These are phyloP conservation scores for Fusarium chuoi DNA, from an alignment of 2,329 filamentous ascomycete species.

Conservation along the genomic window DNA sequence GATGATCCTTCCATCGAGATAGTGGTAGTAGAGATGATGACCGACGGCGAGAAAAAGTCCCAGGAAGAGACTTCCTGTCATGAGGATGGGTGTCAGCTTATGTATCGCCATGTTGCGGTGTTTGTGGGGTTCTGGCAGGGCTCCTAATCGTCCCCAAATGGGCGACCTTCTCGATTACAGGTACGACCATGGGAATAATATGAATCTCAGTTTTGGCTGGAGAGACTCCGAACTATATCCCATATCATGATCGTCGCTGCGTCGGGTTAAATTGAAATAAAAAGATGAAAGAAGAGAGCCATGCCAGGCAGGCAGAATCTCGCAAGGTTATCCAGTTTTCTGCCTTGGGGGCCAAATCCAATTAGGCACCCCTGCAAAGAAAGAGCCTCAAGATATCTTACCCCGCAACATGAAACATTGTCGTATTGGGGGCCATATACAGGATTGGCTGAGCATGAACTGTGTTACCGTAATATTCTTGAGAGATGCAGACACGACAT, in stretches of 20 bases:
- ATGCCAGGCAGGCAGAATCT: background rate
- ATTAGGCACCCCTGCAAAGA: background rate
- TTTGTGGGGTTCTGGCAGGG: background rate
- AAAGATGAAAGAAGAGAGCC: too few relatives aligned
- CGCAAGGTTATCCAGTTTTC: background rate
- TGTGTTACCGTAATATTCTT: background rate
- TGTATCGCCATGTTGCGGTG: background rate
- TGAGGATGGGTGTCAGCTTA: background rate
- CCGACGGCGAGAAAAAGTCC: background rate
- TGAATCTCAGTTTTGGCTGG: fast-evolving
- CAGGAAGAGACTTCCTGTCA: background rate
- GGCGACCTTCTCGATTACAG: too few relatives aligned
- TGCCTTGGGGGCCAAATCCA: background rate
- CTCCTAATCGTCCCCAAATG: background rate
- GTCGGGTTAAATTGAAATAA: too few relatives aligned
- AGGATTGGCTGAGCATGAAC: background rate
- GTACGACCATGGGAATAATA: background rate
- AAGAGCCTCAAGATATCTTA: background rate
- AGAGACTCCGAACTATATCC: fast-evolving
- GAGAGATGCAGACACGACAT: background rate
- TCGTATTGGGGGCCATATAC: background rate
- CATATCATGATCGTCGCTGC: too few relatives aligned
- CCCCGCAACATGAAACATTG: background rate
- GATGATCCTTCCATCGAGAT: background rate
- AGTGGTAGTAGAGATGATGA: slow-evolving; percentile 12